phyloP scores from a whole-genome alignment of 108 stramenopile genomes.

The Fistulifera pelliculosa region DNA sequence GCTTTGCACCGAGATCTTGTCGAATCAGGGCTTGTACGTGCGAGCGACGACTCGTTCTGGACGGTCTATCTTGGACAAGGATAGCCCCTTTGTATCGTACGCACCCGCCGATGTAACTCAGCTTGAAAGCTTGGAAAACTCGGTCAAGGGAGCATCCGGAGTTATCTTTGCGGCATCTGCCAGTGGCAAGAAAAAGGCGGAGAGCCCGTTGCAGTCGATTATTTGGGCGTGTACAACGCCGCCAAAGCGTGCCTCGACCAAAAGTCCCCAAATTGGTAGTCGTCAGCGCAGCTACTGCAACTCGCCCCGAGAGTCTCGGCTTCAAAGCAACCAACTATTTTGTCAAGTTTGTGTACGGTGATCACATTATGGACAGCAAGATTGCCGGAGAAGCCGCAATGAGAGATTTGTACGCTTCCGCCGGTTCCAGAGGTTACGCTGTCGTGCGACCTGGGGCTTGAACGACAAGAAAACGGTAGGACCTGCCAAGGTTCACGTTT shows the following conservation, averaged over 20 bases:
- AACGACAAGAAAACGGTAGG: slow-evolving; percentile 39
- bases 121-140: too few relatives aligned
- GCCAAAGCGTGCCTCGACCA: slow-evolving; percentile 68
- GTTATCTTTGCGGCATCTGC: slow-evolving; percentile 87
- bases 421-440: slow-evolving; percentile 42
- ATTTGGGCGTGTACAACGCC: slow-evolving; percentile 53
- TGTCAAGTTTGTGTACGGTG: slow-evolving; percentile 19
- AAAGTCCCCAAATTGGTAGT: slow-evolving; percentile 66
- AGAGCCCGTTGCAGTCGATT: slow-evolving; percentile 65
- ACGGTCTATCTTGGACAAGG: slow-evolving; percentile 2
- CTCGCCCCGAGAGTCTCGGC: slow-evolving; percentile 49
- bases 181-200: slow-evolving; percentile 51
- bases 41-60: slow-evolving; percentile 9
- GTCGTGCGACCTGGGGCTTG: slow-evolving; percentile 82
- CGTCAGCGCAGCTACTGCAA: slow-evolving; percentile 71
- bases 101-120: slow-evolving; percentile 44
- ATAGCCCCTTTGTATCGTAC: slow-evolving; percentile 8
- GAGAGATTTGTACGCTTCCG: slow-evolving; percentile 43
- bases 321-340: slow-evolving; percentile 16
- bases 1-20: slow-evolving; percentile 8
- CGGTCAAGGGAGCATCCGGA: slow-evolving; percentile 25
- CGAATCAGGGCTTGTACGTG: slow-evolving; percentile 1
- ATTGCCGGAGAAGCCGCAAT: slow-evolving; percentile 70
- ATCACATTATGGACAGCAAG: slow-evolving; percentile 81
- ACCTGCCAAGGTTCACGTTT: slow-evolving; percentile 21